Percentiles rank a stretch among this genome's conserved stretches.
Conservation (phyloP, 345 rosid species). For the Melaleuca quinquenervia region DNA sequence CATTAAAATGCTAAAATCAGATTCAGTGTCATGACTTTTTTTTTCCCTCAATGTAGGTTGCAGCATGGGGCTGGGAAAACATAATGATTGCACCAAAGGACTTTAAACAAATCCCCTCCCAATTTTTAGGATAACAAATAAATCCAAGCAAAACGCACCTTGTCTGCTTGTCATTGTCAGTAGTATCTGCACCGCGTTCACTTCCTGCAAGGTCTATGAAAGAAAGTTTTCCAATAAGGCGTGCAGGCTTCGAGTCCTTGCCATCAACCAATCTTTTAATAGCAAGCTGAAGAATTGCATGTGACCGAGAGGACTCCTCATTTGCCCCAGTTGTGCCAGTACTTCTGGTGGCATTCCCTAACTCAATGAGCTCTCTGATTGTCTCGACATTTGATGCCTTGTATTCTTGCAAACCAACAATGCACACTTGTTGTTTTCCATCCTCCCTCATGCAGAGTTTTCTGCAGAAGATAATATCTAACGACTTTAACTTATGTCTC, state of each 20-base stretch:
- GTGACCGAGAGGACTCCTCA: constrained; percentile 64
- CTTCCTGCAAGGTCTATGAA: constrained; percentile 67
- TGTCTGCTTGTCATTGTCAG: constrained; percentile 60
- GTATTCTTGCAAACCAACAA: constrained; percentile 56
- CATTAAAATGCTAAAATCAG: not conserved
- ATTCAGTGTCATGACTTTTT: not conserved
- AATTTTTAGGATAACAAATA: not conserved
- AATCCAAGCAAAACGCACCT: constrained; percentile 18
- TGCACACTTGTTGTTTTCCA: constrained; percentile 62
- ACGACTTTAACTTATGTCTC: not conserved
- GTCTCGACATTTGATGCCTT: constrained; percentile 44
- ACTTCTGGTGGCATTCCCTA: constrained; percentile 53
- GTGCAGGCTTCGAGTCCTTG: constrained; percentile 38
- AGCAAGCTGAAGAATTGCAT: constrained; percentile 62
- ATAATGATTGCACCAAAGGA: not conserved
- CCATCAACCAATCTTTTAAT: constrained; percentile 41
- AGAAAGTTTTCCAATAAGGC: constrained; percentile 47
- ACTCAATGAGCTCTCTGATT: constrained; percentile 44
- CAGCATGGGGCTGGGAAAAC: not conserved
- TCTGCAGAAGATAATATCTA: constrained; percentile 15
- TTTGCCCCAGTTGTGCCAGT: constrained; percentile 59
- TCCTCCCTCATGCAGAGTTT: constrained; percentile 68
- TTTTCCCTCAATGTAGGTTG: not conserved
- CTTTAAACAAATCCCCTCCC: not conserved
- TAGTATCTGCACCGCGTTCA: constrained; percentile 72